Evolutionary conservation across 805 yeast species (phyloP), one percentile per base, ranked within the genome.

Genomic region (Candida methanosorbosa): DNA sequence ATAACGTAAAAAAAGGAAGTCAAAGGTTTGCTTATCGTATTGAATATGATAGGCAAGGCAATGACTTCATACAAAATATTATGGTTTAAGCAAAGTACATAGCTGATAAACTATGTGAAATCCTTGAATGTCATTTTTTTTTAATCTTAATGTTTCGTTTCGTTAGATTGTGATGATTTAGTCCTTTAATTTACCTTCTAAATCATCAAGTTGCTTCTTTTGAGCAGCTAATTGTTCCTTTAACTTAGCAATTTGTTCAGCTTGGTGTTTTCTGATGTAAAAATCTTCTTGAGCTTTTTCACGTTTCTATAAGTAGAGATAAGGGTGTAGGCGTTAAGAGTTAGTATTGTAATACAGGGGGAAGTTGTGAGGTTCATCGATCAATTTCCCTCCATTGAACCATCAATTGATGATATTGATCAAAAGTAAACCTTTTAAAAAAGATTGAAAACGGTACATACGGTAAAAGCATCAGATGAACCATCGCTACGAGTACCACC

Each of bases 201-300:
- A 61, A 35, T 70, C 60, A 34, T 61, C 68, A 43, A 74, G 61
- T 43, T 69, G 63, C 43, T 73, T 69, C 69, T 78, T 79, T 58
- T 79, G 92, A 64, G 81, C 69, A 60, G 79, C 75, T 59, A 87
- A 70, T 53, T 81, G 74, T 57, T 81, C 86, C 59, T 69, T 81
- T 59, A 87, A 74, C 33, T 72, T 71, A 54, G 74, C 78, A 58
- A 87, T 69, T 68, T 81, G 86, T 61, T 86, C 95, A 57, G 80
- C 81, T 69, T 90, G 95, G 57, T 82, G 95, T 66, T 85, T 79
- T 64, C 76, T 84, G 62, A 87, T 69, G 68, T 78, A 88, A 51
- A 67, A 70, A 57, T 81, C 86, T 68, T 90, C 98, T 56, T 78
- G 79, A 43, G 95, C 95, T 64, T 75, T 81, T 71, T 92, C 98